These are phyloP conservation scores for Vitis labrusca DNA, from an alignment of 164 flowering plant species.

Conservation along the genomic window DNA sequence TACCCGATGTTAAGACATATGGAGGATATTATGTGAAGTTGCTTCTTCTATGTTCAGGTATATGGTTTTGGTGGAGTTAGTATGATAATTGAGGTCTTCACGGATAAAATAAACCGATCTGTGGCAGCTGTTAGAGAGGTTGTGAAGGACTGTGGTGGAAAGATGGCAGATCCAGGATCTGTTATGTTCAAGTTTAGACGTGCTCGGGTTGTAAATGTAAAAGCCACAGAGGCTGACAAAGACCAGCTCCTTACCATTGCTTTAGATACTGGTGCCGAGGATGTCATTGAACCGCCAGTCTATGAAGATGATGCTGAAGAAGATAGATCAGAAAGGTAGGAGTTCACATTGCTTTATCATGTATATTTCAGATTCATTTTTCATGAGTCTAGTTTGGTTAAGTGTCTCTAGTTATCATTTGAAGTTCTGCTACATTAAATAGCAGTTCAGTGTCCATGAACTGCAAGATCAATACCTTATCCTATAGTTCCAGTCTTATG, in stretches of 20 bases:
- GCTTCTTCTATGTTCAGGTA: slow-evolving; percentile 47
- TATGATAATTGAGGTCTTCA: slow-evolving; percentile 81
- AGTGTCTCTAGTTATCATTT: background rate
- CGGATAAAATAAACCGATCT: slow-evolving; percentile 89
- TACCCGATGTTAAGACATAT: background rate
- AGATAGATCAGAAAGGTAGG: slow-evolving; percentile 73
- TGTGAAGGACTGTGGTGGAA: slow-evolving; percentile 88
- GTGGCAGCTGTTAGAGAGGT: slow-evolving; percentile 82
- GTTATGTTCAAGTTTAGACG: slow-evolving; percentile 89
- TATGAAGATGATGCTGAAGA: slow-evolving; percentile 79
- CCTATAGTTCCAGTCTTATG: background rate
- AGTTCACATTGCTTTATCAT: background rate
- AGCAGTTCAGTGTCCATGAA: background rate
- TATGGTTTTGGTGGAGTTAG: slow-evolving; percentile 96
- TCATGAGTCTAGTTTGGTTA: background rate
- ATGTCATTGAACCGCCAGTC: slow-evolving; percentile 81
- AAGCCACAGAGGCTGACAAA: slow-evolving; percentile 71
- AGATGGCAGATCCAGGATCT: slow-evolving; percentile 98
- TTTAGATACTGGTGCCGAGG: slow-evolving; percentile 95
- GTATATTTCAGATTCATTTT: background rate
- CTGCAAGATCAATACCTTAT: background rate
- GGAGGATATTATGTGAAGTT: background rate
- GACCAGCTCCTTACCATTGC: slow-evolving; percentile 84
- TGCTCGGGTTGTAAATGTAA: slow-evolving; percentile 77
- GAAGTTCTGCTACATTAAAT: background rate